These are phyloP conservation scores for Nannochloropsis gaditana DNA, from an alignment of 108 stramenopile species.

Conservation along the genomic window DNA sequence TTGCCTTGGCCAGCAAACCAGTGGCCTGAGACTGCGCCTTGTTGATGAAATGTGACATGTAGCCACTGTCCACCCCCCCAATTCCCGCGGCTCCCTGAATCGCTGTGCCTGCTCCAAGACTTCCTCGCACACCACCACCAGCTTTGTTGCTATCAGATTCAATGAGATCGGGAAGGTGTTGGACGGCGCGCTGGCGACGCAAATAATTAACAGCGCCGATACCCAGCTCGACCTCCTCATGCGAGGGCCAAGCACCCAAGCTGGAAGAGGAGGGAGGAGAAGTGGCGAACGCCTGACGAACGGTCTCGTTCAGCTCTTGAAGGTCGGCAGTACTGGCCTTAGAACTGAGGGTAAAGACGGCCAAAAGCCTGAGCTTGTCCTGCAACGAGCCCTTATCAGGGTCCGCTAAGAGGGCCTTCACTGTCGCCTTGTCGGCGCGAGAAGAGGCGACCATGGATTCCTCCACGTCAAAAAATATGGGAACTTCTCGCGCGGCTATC, in stretches of 20 bases:
- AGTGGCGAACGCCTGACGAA: constrained; percentile 59
- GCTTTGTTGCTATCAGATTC: constrained; percentile 58
- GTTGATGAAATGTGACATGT: constrained; percentile 72
- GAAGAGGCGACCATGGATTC: constrained; percentile 54
- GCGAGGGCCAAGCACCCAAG: neutral
- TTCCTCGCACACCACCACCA: constrained; percentile 23
- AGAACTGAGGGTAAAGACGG: constrained; percentile 71
- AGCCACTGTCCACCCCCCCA: constrained; percentile 31
- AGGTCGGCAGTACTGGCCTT: constrained; percentile 63
- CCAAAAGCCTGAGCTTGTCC: constrained; percentile 86
- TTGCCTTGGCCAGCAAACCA: constrained; percentile 80
- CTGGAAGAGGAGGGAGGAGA: constrained; percentile 48
- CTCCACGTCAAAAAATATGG: constrained; percentile 89
- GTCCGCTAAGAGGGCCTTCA: constrained; percentile 68
- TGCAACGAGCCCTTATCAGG: constrained; percentile 79
- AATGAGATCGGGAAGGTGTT: constrained; percentile 61
- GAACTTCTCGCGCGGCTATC: constrained; percentile 89
- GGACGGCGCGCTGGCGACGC: constrained; percentile 45
- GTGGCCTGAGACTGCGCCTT: constrained; percentile 76
- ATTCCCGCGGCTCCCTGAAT: constrained; percentile 27
- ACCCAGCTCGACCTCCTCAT: constrained; percentile 40
- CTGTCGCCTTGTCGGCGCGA: constrained; percentile 38
- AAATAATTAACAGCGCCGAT: constrained; percentile 51
- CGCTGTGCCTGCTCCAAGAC: constrained; percentile 40
- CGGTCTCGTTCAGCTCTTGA: constrained; percentile 67